These are phyloP conservation scores for Trichoderma gracile DNA, from an alignment of 2,329 filamentous ascomycete genomes.

Conservation along the genomic window DNA sequence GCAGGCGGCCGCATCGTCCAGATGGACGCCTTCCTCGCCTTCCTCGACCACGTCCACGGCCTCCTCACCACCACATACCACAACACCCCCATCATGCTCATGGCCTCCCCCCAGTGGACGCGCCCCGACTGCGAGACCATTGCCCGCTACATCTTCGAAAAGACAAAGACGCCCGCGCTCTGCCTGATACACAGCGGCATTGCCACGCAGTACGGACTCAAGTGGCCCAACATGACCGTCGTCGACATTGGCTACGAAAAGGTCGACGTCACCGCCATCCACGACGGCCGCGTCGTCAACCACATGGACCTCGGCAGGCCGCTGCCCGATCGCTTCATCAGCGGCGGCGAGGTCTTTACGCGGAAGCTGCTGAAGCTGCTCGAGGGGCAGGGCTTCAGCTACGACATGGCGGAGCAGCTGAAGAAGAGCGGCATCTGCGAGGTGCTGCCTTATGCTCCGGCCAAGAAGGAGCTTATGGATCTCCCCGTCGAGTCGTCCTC, in stretches of 20 bases:
- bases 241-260: slow-evolving; percentile 92
- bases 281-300: slow-evolving; percentile 74
- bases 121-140: slow-evolving; percentile 83
- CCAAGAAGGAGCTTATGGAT: slow-evolving; percentile 49
- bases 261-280: slow-evolving; percentile 87
- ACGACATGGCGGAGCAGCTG: slow-evolving; percentile 69
- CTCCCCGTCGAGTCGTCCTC: slow-evolving; percentile 47
- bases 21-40: slow-evolving; percentile 90
- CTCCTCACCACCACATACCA: slow-evolving; percentile 89
- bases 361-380: slow-evolving; percentile 69
- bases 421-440: slow-evolving; percentile 68
- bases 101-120: slow-evolving; percentile 88
- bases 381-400: slow-evolving; percentile 56
- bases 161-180: slow-evolving; percentile 90
- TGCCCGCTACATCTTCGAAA: slow-evolving; percentile 94
- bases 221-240: slow-evolving; percentile 74
- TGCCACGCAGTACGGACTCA: slow-evolving; percentile 82
- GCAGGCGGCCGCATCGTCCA: slow-evolving; percentile 78
- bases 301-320: slow-evolving; percentile 63
- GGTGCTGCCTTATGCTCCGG: slow-evolving; percentile 59
- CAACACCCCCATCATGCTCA: slow-evolving; percentile 90
- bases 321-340: slow-evolving; percentile 50
- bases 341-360: slow-evolving; percentile 88
- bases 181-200: slow-evolving; percentile 87
- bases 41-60: slow-evolving; percentile 89